Conservation (phyloP, 2,329 filamentous ascomycete species). For the Ceratocystis eucalypticola region DNA sequence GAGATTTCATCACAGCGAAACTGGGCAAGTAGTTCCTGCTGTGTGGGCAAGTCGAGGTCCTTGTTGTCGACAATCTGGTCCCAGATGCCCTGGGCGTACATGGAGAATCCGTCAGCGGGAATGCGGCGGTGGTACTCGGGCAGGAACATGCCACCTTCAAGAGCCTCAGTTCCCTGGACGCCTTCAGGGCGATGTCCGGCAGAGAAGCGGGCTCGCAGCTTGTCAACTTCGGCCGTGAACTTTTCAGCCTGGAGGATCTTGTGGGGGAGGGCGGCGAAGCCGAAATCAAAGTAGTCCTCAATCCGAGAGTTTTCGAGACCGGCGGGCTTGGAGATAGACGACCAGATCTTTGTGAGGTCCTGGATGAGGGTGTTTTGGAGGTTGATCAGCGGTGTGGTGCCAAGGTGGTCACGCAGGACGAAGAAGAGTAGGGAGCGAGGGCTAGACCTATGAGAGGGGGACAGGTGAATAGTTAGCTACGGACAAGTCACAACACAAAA, state of each 20-base stretch:
- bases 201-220: constrained; percentile 67
- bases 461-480: constrained; percentile 26
- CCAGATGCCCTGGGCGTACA: constrained; percentile 91
- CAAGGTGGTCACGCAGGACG: constrained; percentile 93
- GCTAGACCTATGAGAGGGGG: constrained; percentile 37
- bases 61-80: constrained; percentile 99
- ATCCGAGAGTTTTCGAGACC: constrained; percentile 82
- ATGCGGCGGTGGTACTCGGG: constrained; percentile 93
- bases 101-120: constrained; percentile 88
- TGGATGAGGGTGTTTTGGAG: constrained; percentile 80
- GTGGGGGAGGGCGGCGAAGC: constrained; percentile 87
- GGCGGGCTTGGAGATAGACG: constrained; percentile 76
- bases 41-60: constrained; percentile 87
- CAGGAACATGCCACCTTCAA: constrained; percentile 70
- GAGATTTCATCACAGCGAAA: constrained; percentile 97
- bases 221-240: constrained; percentile 67
- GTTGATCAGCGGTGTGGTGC: constrained; percentile 78
- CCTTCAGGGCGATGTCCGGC: constrained; percentile 63
- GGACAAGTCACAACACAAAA: background rate
- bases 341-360: constrained; percentile 86
- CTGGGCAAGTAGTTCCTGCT: constrained; percentile 91
- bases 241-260: constrained; percentile 92
- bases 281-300: constrained; percentile 97
- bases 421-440: constrained; percentile 92
- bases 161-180: constrained; percentile 47